phyloP scores from a whole-genome alignment of 148 eudicot species.

The Pharnaceum exiguum region DNA sequence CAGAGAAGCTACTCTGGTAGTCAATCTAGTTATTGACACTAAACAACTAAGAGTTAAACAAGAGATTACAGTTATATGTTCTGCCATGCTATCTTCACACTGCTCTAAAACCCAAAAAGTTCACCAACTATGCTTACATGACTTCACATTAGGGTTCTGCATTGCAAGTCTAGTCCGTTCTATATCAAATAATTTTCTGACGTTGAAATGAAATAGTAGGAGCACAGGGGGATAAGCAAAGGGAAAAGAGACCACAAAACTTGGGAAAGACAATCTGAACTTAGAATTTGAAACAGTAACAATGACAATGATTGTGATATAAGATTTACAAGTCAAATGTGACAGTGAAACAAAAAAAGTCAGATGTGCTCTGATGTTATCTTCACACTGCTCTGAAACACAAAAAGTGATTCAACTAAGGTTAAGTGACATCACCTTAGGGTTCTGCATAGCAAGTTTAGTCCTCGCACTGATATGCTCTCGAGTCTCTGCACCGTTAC shows the following conservation, averaged over 20 bases:
- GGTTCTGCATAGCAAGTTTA: constrained; percentile 87
- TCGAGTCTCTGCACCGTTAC: constrained; percentile 63
- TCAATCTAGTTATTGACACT: too few species aligned
- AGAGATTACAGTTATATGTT: not conserved
- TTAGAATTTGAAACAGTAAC: not conserved
- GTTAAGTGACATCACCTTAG: constrained; percentile 98
- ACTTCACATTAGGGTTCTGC: constrained; percentile 46
- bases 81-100: not conserved
- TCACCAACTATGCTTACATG: constrained; percentile 59
- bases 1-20: too few species aligned
- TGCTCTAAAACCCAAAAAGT: constrained; percentile 1
- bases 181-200: not conserved
- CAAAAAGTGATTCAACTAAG: constrained; percentile 17
- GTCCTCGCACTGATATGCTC: constrained; percentile 77
- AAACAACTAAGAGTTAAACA: not conserved
- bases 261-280: not conserved
- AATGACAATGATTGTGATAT: not conserved
- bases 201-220: not conserved
- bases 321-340: not conserved
- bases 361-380: not conserved
- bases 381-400: constrained; percentile 2
- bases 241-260: not conserved
- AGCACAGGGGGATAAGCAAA: not conserved
- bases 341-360: not conserved
- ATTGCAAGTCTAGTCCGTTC: too few species aligned